Base-by-base conservation (phyloP, 2,329 filamentous ascomycete species). In the Samsoniella hepiali region DNA sequence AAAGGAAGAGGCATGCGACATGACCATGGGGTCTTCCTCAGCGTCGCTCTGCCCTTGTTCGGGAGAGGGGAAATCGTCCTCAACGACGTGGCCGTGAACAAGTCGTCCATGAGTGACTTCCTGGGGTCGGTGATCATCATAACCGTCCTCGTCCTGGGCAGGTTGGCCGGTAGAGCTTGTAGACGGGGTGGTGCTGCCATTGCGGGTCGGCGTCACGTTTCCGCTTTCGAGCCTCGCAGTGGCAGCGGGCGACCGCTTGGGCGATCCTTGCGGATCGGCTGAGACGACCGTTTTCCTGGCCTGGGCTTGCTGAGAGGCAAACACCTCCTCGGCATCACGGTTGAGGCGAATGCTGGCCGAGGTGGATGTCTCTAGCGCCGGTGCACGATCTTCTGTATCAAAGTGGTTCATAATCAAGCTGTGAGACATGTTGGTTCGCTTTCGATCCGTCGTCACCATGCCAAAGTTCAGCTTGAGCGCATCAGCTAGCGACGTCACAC, bases 401-500 rank as follows among this genome's bases (percentile, higher is more conserved):
- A 90, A 82, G 67, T 88, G 86, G 62, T 79, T 82, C 77, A 91
- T 85, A 68, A 96, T 89, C 77, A 91, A 88, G 74, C 92, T 97
- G 65, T 89, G 88, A 55, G 86, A 85, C 85, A 91, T 88, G 71
- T 84, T 88, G 44, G 82, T 80, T 60, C 90, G 82, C 72, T 86
- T 88, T 69, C 87, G 84, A 69, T 96, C 92, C 7, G 92, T 96
- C 3, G 91, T 96, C 62, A 99, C 93, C 73, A 99, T 93, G 68
- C 95, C 95, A 70, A 99, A 99, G 80, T 96, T 98, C 69, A 99
- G 85, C 82, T 98, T 98, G 69, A 99, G 79, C 2, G 93, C 93
- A 78, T 99, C 95, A 65, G 95, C 95, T 62, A 99, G 82, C 34
- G 94, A 97, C 15, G 95, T 99, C 45, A 98, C 95, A 68, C 95